Evolutionary conservation across 2,329 filamentous ascomycete species (phyloP).

Genomic region (Colletotrichum brevisporum): DNA sequence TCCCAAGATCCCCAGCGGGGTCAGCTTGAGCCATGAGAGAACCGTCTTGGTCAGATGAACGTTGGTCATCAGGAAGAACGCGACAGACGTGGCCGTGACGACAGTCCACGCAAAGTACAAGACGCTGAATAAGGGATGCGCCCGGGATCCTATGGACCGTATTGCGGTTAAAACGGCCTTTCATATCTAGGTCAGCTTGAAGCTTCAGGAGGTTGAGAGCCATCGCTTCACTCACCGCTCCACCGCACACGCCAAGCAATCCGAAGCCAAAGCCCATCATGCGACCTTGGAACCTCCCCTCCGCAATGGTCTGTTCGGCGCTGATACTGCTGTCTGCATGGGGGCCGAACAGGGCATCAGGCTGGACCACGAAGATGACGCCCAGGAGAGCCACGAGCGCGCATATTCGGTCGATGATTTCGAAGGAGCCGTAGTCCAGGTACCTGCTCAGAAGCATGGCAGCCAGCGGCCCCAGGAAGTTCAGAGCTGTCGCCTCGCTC

Average conservation of each 20-base stretch:
- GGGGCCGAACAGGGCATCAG: slow-evolving; percentile 18
- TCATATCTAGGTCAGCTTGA: too few species aligned
- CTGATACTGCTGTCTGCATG: neutral
- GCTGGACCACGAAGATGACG: slow-evolving; percentile 30
- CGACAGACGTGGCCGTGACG: slow-evolving; percentile 2
- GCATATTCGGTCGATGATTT: slow-evolving; percentile 18
- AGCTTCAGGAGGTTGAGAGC: fast-evolving
- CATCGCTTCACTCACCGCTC: slow-evolving; percentile 10
- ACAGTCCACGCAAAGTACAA: slow-evolving; percentile 31
- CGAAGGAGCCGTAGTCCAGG: slow-evolving; percentile 25
- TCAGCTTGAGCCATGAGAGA: slow-evolving; percentile 28
- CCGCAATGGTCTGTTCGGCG: neutral
- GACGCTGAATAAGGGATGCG: slow-evolving; percentile 24
- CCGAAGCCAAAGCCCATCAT: slow-evolving; percentile 35
- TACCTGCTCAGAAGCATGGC: slow-evolving; percentile 33
- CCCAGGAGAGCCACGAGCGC: slow-evolving; percentile 24
- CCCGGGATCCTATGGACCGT: slow-evolving; percentile 18
- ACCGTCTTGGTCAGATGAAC: slow-evolving; percentile 11
- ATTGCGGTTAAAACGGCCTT: slow-evolving; percentile 30
- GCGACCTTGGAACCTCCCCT: neutral
- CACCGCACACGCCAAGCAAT: slow-evolving; percentile 21
- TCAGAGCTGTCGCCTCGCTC: slow-evolving; percentile 34
- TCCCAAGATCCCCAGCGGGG: slow-evolving; percentile 28
- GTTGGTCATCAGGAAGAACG: slow-evolving; percentile 20
- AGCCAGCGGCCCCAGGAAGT: slow-evolving; percentile 27